phyloP scores from a whole-genome alignment of 805 yeast genomes.

The Kluyveromyces dobzhanskii region DNA sequence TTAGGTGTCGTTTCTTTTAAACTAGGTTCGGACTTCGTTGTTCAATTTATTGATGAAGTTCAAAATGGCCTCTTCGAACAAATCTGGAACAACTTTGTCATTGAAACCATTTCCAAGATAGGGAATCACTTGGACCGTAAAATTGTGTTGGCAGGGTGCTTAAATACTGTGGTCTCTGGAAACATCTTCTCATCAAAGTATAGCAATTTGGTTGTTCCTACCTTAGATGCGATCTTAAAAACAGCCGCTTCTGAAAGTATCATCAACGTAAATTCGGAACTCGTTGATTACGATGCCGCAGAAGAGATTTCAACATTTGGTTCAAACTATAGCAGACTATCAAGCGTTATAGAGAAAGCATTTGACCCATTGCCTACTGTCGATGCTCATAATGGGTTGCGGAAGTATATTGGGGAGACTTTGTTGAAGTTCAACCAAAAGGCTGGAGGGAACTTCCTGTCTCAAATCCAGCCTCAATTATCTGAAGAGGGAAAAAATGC shows the following conservation, averaged over 20 bases:
- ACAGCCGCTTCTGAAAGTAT: conserved; percentile 32
- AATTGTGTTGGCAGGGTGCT: conserved; percentile 41
- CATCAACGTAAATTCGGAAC: conserved; percentile 31
- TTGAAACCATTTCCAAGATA: conserved; percentile 36
- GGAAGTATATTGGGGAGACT: conserved; percentile 13
- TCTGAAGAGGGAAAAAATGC: conserved; percentile 19
- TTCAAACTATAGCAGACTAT: conserved; percentile 69
- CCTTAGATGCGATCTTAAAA: conserved; percentile 38
- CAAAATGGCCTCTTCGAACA: conserved; percentile 53
- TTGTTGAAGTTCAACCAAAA: conserved; percentile 18
- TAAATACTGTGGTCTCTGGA: conserved; percentile 34
- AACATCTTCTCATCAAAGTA: conserved; percentile 34
- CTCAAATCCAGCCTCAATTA: conserved; percentile 21
- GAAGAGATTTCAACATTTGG: conserved; percentile 82
- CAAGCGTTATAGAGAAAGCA: conserved; percentile 49
- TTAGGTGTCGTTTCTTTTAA: conserved; percentile 44
- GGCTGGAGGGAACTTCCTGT: conserved; percentile 13
- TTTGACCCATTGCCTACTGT: conserved; percentile 65
- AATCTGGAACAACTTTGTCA: conserved; percentile 33
- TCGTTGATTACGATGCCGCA: conserved; percentile 37
- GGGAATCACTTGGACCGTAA: conserved; percentile 50
- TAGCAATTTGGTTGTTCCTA: conserved; percentile 32
- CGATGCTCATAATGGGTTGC: conserved; percentile 22
- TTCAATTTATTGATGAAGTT: conserved; percentile 61
- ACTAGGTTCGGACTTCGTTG: conserved; percentile 43